These are phyloP conservation scores for Chrysanthemum makinoi DNA, from an alignment of 129 eudicot species.

Conservation along the genomic window DNA sequence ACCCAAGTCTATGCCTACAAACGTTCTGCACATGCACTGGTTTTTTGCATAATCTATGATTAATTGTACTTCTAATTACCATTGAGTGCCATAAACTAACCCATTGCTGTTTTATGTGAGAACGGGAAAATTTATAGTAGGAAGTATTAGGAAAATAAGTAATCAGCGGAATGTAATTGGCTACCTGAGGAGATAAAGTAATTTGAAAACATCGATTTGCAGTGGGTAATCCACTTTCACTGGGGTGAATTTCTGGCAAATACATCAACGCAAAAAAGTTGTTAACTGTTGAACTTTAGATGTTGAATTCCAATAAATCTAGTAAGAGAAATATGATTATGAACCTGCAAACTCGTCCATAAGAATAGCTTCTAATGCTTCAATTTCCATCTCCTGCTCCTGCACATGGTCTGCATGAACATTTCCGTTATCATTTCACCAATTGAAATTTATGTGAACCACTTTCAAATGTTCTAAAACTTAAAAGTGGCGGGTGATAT, in stretches of 20 bases:
- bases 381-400: constrained; percentile 98
- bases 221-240: constrained; percentile 88
- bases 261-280: constrained; percentile 10
- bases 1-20: too few relatives aligned
- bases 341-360: constrained; percentile 82
- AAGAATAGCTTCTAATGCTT: constrained; percentile 89
- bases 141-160: background rate
- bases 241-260: constrained; percentile 70
- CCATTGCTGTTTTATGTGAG: background rate
- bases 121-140: background rate
- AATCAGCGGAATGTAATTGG: constrained; percentile 10
- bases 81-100: constrained; percentile 6
- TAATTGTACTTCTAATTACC: constrained; percentile 4
- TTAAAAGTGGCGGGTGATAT: background rate
- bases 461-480: background rate
- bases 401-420: constrained; percentile 62
- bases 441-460: background rate
- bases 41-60: background rate
- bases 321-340: constrained; percentile 3
- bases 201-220: constrained; percentile 76
- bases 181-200: constrained; percentile 78
- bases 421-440: constrained; percentile 13
- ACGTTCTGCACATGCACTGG: background rate
- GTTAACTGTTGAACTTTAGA: constrained; percentile 15
- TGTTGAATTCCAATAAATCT: background rate